Evolutionary conservation across 176 grass and related monocot genomes (phyloP).

Genomic region (Miscanthus lutarioriparius): DNA sequence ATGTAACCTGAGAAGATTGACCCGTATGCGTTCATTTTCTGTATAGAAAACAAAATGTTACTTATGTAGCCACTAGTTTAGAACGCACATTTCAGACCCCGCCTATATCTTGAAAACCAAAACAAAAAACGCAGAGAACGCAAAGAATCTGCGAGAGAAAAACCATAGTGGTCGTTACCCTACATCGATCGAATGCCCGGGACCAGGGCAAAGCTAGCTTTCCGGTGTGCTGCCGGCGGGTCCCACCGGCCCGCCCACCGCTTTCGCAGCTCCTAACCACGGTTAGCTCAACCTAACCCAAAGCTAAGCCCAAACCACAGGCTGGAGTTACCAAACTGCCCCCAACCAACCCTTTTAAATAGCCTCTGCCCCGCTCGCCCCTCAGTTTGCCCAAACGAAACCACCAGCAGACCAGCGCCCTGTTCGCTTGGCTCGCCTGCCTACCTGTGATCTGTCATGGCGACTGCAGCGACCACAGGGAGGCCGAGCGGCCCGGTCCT

Average conservation of each 20-base stretch:
- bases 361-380: background rate
- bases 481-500: conserved; percentile 36
- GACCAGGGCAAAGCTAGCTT: background rate
- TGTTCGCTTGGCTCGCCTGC: background rate
- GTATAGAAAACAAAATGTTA: too few species aligned
- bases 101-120: background rate
- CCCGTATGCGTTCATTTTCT: background rate
- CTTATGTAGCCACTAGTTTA: background rate
- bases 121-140: background rate
- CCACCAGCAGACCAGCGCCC: background rate
- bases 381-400: conserved; percentile 34
- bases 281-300: conserved; percentile 18
- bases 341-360: background rate
- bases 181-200: background rate
- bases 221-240: conserved; percentile 19
- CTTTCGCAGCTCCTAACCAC: background rate
- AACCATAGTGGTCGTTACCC: conserved; percentile 21
- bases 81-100: background rate
- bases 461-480: conserved; percentile 34
- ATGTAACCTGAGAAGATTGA: background rate
- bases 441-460: conserved; percentile 17
- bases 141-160: background rate
- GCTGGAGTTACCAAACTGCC: conserved; percentile 1
- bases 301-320: background rate
- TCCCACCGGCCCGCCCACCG: conserved; percentile 10